Evolutionary conservation across 768 basidiomycete species (phyloP).

Genomic region (Boletellus ananiceps): DNA sequence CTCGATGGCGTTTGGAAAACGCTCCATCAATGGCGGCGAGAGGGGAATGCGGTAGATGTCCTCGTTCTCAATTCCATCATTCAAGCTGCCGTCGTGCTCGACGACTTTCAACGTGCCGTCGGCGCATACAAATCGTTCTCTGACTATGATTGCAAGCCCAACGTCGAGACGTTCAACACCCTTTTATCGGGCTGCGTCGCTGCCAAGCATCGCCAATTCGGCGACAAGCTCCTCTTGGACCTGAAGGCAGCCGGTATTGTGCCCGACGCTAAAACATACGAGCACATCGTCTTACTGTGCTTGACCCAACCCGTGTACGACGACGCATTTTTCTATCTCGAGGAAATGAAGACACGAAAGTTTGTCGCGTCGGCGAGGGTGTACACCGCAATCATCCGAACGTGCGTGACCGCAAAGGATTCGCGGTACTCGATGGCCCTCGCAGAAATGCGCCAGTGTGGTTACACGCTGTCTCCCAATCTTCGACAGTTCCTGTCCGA

Average conservation of each 20-base stretch:
- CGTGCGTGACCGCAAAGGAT: slow-evolving; percentile 55
- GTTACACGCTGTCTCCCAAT: slow-evolving; percentile 37
- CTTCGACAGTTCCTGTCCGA: slow-evolving; percentile 33
- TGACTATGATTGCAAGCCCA: slow-evolving; percentile 53
- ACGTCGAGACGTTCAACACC: slow-evolving; percentile 62
- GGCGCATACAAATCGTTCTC: slow-evolving; percentile 65
- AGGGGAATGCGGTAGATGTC: slow-evolving; percentile 50
- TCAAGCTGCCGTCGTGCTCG: slow-evolving; percentile 52
- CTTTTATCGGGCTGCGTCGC: slow-evolving; percentile 63
- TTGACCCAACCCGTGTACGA: slow-evolving; percentile 72
- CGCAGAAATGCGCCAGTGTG: slow-evolving; percentile 66
- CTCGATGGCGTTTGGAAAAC: slow-evolving; percentile 63
- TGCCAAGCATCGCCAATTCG: slow-evolving; percentile 58
- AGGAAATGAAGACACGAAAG: slow-evolving; percentile 73
- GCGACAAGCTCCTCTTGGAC: slow-evolving; percentile 61
- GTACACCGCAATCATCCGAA: slow-evolving; percentile 58
- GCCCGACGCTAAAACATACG: slow-evolving; percentile 59
- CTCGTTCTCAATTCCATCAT: slow-evolving; percentile 64
- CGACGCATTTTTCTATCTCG: slow-evolving; percentile 84
- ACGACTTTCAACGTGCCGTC: slow-evolving; percentile 72
- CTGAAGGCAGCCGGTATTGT: slow-evolving; percentile 54
- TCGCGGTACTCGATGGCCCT: slow-evolving; percentile 58
- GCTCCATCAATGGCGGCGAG: slow-evolving; percentile 55
- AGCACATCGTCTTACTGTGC: slow-evolving; percentile 63
- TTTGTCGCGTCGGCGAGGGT: slow-evolving; percentile 49